Evolutionary conservation across 352 stramenopile species (phyloP).

Genomic region (Plasmopara halstedii): DNA sequence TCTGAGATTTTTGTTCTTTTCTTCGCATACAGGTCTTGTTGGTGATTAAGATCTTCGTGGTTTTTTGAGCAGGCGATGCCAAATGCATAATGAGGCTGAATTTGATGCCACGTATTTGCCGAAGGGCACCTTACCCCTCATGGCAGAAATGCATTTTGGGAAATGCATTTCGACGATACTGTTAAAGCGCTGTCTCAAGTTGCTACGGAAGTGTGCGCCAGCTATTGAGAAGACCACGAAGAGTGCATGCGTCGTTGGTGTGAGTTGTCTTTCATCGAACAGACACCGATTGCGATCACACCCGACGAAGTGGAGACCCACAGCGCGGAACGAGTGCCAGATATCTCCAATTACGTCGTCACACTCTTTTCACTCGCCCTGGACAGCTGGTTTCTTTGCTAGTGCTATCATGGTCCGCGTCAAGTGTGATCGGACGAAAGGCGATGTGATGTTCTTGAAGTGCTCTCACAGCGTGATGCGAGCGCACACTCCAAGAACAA

Average conservation of each 20-base stretch:
- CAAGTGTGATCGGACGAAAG: background rate
- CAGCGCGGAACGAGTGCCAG: background rate
- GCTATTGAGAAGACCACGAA: background rate
- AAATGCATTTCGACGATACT: background rate
- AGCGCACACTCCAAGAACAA: slow-evolving; percentile 8
- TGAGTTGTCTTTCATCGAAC: background rate
- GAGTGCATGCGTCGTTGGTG: background rate
- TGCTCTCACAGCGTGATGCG: background rate
- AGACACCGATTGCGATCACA: background rate
- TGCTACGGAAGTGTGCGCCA: background rate
- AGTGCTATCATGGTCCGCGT: background rate
- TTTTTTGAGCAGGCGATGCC: no score
- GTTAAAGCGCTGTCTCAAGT: background rate
- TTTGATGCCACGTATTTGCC: no score
- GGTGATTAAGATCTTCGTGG: no score
- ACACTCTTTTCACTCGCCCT: background rate
- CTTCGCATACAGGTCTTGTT: no score
- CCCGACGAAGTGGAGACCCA: background rate
- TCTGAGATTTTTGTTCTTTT: no score
- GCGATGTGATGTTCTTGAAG: background rate
- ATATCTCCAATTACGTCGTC: background rate
- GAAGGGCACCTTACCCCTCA: no score
- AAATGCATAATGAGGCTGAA: no score
- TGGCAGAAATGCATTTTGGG: no score
- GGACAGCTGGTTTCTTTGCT: background rate